Evolutionary conservation across 345 rosid species (phyloP).

Genomic region (Salix exigua): DNA sequence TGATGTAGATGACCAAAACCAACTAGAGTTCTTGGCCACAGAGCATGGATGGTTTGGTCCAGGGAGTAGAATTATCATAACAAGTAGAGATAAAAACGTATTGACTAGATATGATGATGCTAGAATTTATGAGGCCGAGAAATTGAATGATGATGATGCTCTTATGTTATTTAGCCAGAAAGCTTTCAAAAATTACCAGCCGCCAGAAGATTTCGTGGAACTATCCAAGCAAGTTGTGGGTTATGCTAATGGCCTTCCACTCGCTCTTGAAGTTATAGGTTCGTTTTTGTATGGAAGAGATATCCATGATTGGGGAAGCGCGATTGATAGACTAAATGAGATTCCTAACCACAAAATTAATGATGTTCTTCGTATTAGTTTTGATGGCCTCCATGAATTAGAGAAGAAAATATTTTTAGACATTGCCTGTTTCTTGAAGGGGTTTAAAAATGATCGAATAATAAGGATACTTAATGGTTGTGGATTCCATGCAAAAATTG

Average conservation of each 20-base stretch:
- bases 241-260: constrained; percentile 12
- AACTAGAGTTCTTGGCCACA: not conserved
- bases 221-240: not conserved
- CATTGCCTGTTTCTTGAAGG: constrained; percentile 1
- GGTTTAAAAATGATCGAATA: constrained; percentile 3
- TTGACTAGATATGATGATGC: not conserved
- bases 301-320: not conserved
- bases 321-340: not conserved
- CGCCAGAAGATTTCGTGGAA: not conserved
- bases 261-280: constrained; percentile 15
- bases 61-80: constrained; percentile 19
- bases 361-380: constrained; percentile 6
- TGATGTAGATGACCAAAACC: constrained; percentile 4
- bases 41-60: not conserved
- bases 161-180: constrained; percentile 1
- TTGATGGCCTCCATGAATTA: not conserved
- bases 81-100: constrained; percentile 3
- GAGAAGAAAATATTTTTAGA: constrained; percentile 13
- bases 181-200: constrained; percentile 1
- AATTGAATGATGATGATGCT: not conserved
- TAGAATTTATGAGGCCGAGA: not conserved
- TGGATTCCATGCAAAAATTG: constrained; percentile 2
- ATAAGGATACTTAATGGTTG: not conserved
- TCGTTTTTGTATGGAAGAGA: not conserved
- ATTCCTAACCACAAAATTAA: not conserved